A percentile compares a stretch with the other conserved stretches of the same genome.
These are phyloP conservation scores for Medicago arabica DNA, from an alignment of 306 rosid genomes.

Conservation along the genomic window DNA sequence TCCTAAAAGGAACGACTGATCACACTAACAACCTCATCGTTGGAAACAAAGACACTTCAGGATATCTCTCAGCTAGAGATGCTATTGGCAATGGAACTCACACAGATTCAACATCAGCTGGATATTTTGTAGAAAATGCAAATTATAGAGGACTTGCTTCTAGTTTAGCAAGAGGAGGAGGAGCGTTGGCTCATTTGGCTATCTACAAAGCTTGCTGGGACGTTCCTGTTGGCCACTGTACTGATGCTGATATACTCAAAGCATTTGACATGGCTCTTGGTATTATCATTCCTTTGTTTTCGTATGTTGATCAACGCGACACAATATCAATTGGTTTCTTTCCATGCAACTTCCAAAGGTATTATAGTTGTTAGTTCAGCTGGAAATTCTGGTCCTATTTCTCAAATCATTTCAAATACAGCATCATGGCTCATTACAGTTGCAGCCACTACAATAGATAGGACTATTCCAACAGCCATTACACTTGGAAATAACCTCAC, in stretches of 20 bases:
- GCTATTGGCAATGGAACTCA: slow-evolving; percentile 83
- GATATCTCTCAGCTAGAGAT: slow-evolving; percentile 74
- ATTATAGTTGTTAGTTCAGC: slow-evolving; percentile 71
- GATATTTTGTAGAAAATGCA: slow-evolving; percentile 62
- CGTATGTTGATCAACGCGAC: slow-evolving; percentile 66
- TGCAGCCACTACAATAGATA: slow-evolving; percentile 78
- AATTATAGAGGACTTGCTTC: slow-evolving; percentile 59
- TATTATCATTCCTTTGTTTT: slow-evolving; percentile 56
- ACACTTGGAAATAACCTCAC: slow-evolving; percentile 70
- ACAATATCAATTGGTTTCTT: slow-evolving; percentile 69
- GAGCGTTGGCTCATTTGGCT: slow-evolving; percentile 80
- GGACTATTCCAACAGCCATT: slow-evolving; percentile 65
- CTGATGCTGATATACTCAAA: slow-evolving; percentile 70
- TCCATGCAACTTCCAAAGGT: slow-evolving; percentile 69
- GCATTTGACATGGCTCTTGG: slow-evolving; percentile 82
- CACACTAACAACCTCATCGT: slow-evolving; percentile 40
- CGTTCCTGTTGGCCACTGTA: slow-evolving; percentile 42
- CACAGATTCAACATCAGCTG: slow-evolving; percentile 75
- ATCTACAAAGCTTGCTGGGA: slow-evolving; percentile 81
- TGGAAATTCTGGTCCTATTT: slow-evolving; percentile 74
- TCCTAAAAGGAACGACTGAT: slow-evolving; percentile 50
- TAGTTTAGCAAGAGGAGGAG: slow-evolving; percentile 86
- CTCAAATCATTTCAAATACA: slow-evolving; percentile 63
- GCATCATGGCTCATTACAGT: slow-evolving; percentile 89
- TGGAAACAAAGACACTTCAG: slow-evolving; percentile 36